phyloP scores from a whole-genome alignment of 2,329 filamentous ascomycete species.

The Fusarium verrucosum region DNA sequence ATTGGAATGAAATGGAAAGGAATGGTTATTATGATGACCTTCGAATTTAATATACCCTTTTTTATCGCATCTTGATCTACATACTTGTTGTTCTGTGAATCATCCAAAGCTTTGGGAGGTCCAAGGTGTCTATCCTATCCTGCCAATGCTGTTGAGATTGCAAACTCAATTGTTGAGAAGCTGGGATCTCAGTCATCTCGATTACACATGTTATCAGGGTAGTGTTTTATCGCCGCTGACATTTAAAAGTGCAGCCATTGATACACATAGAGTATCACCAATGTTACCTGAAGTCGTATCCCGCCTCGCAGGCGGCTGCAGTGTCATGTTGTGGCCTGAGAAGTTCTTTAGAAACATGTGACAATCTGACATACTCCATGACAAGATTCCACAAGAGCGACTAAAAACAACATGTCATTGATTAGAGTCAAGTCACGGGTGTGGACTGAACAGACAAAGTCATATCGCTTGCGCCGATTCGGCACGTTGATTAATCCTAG shows the following conservation, averaged over 20 bases:
- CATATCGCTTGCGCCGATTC: conserved; percentile 11
- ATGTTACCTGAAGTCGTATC: conserved; percentile 1
- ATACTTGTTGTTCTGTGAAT: background rate
- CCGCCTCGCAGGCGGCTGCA: background rate
- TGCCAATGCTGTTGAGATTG: background rate
- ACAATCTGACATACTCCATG: background rate
- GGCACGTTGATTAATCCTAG: conserved; percentile 32
- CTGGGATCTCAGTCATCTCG: background rate
- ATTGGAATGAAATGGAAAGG: conserved; percentile 5
- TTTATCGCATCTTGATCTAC: background rate
- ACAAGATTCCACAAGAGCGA: background rate
- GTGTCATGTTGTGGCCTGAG: background rate
- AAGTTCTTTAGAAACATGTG: background rate
- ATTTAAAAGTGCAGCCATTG: background rate
- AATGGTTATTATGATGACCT: background rate
- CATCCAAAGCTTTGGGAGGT: background rate
- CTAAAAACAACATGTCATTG: background rate
- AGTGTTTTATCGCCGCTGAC: background rate
- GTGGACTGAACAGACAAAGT: background rate
- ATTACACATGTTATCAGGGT: background rate
- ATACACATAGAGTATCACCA: background rate
- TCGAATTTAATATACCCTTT: conserved; percentile 1
- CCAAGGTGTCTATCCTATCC: too few relatives aligned
- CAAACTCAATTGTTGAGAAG: background rate
- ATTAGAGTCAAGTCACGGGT: background rate